Evolutionary conservation across 2,329 filamentous ascomycete species (phyloP), one percentile per base, ranked within the genome.

Genomic region (Coleophoma cylindrospora): DNA sequence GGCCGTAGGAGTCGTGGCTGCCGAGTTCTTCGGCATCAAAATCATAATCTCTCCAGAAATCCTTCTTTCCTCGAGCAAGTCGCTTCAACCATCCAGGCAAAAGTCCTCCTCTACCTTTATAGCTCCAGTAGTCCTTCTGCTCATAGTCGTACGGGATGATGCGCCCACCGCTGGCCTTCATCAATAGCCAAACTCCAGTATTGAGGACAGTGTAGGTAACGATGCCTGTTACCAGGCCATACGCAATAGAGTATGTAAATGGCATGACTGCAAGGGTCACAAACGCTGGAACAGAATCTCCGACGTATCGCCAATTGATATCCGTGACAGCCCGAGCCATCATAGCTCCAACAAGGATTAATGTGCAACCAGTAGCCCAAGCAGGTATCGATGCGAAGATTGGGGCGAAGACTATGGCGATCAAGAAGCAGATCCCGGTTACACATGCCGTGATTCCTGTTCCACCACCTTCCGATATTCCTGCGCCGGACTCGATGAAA

Each of bases 321-420:
- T 94, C 86, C 14, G 80, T 81, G 12, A 87, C 87, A 1, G 87
- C 79, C 54, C 82, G 79, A 50, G 86, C 83, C 90, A 95, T 95
- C 77, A 95, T 86, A 17, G 84, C 84, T n/a, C 90, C 90, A 49
- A 95, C 89, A 37, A 95, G 82, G 58, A 95, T 78, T 22, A 95
- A 77, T n/a, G 91, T 91, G 65, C 87, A 91, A 44, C 90, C 90
- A 0, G 90, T 95, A 3, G 90, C 90, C 88, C 89, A 95, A 0
- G 89, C 85, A 4, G 90, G 90, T 51, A 95, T 94, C 0, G 87
- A 91, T 10, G 90, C 89, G 63, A 95, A 95, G 50, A 95, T 92
- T 0, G 90, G 90, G 0, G 90, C 89, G 65, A 95, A 95, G 75
- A 95, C 95, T 54, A 95, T 80, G 50, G 87, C 82, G 64, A 95